Conservation (phyloP, 2,329 filamentous ascomycete species). For the Pyrenophora teres region DNA sequence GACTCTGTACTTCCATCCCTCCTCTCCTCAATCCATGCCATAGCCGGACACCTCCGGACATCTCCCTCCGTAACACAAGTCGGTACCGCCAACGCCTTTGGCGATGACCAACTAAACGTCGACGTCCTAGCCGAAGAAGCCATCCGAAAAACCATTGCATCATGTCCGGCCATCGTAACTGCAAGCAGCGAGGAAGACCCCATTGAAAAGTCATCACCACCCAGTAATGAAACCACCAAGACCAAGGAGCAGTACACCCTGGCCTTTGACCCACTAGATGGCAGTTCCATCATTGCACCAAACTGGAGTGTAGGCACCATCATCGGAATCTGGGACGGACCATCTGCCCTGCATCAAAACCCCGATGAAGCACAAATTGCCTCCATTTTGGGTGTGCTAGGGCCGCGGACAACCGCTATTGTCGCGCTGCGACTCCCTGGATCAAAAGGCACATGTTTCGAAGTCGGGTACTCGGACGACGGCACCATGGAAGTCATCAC, state of each 20-base stretch:
- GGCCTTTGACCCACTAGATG: slow-evolving; percentile 68
- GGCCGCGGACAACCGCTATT: slow-evolving; percentile 51
- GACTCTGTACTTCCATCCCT: slow-evolving; percentile 21
- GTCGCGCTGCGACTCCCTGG: slow-evolving; percentile 59
- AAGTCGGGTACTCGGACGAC: slow-evolving; percentile 52
- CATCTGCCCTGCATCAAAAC: slow-evolving; percentile 27
- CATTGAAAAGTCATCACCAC: slow-evolving; percentile 46
- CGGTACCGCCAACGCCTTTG: slow-evolving; percentile 58
- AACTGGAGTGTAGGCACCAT: slow-evolving; percentile 58
- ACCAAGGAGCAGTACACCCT: slow-evolving; percentile 55
- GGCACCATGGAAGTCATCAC: slow-evolving; percentile 52
- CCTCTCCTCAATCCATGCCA: slow-evolving; percentile 20
- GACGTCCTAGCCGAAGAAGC: slow-evolving; percentile 62
- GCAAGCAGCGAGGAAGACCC: slow-evolving; percentile 69
- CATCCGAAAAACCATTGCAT: slow-evolving; percentile 60
- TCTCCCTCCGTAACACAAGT: slow-evolving; percentile 26
- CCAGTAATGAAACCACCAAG: slow-evolving; percentile 17
- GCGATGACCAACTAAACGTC: slow-evolving; percentile 62
- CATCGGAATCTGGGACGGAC: slow-evolving; percentile 58
- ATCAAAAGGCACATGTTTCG: slow-evolving; percentile 52
- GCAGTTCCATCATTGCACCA: slow-evolving; percentile 60
- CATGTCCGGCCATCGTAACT: slow-evolving; percentile 58
- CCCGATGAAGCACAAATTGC: slow-evolving; percentile 35
- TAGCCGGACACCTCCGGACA: slow-evolving; percentile 20
- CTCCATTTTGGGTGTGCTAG: slow-evolving; percentile 42